Conservation (phyloP, 108 stramenopile genomes). For the Aureococcus anophagefferens region DNA sequence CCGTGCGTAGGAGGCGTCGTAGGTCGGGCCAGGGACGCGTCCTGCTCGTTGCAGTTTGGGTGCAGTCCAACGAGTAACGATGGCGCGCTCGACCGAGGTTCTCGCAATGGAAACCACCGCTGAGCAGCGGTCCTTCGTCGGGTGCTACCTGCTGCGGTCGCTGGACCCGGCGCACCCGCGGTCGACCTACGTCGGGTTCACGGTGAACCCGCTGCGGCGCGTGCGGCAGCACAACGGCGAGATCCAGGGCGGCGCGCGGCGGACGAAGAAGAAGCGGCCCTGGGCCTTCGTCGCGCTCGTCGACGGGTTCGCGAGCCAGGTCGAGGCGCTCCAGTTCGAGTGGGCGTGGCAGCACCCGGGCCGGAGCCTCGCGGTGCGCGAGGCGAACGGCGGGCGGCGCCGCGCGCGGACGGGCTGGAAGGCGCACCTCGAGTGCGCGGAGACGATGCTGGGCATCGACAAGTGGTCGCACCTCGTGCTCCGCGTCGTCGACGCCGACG, state of each 20-base stretch:
- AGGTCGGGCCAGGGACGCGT: too few relatives aligned
- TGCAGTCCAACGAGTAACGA: too few relatives aligned
- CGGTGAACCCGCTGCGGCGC: not conserved
- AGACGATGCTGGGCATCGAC: too few relatives aligned
- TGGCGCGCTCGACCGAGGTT: too few relatives aligned
- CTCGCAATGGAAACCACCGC: too few relatives aligned
- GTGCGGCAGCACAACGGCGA: constrained; percentile 12
- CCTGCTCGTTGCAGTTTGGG: too few relatives aligned
- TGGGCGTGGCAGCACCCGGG: constrained; percentile 2
- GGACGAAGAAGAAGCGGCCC: not conserved
- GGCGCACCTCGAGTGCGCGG: too few relatives aligned
- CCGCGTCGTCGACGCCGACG: too few relatives aligned
- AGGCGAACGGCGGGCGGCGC: not conserved
- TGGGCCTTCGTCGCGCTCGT: constrained; percentile 1
- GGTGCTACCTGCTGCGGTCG: not conserved
- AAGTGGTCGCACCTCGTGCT: too few relatives aligned
- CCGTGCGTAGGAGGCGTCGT: too few relatives aligned
- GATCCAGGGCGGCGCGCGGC: constrained; percentile 2
- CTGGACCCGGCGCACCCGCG: not conserved
- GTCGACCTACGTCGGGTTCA: constrained; percentile 4
- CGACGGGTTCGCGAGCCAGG: not conserved
- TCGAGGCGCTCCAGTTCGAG: constrained; percentile 7
- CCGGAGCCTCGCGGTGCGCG: not conserved
- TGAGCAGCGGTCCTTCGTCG: not conserved
- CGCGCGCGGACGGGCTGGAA: too few relatives aligned